Evolutionary conservation across 2,329 filamentous ascomycete species (phyloP).

Genomic region (Botrytis paeoniae): DNA sequence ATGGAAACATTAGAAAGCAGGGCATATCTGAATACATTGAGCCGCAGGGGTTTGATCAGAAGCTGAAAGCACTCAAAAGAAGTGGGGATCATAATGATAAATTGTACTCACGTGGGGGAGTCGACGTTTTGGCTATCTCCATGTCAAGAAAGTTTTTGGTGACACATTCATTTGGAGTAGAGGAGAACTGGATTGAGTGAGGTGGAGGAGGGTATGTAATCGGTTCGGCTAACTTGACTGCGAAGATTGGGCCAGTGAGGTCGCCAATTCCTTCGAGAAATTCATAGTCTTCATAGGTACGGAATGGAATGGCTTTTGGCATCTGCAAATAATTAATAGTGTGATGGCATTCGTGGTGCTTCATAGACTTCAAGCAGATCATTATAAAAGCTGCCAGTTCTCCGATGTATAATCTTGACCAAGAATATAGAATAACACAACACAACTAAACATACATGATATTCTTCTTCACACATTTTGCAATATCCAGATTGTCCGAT

Average conservation of each 20-base stretch:
- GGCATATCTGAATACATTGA: background rate
- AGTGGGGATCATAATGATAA: background rate
- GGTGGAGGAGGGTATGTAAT: background rate
- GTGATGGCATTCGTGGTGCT: background rate
- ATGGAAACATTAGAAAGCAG: background rate
- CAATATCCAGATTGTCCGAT: constrained; percentile 19
- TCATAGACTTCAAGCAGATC: background rate
- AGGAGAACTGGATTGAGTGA: background rate
- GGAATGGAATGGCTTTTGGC: constrained; percentile 7
- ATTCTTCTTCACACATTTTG: constrained; percentile 17
- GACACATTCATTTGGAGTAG: constrained; percentile 4
- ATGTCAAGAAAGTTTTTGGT: background rate
- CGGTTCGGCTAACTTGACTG: constrained; percentile 7
- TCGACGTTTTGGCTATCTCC: background rate
- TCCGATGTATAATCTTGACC: background rate
- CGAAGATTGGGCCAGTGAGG: background rate
- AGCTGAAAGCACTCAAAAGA: background rate
- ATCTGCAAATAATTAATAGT: constrained; percentile 7
- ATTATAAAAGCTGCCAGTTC: background rate
- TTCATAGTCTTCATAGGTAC: constrained; percentile 10
- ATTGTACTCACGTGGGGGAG: background rate
- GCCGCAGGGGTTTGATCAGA: background rate
- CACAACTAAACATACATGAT: constrained; percentile 1
- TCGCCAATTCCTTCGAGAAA: constrained; percentile 2
- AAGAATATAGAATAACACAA: background rate